Evolutionary conservation across 2,329 filamentous ascomycete species (phyloP), one percentile per base, ranked within the genome.

Genomic region (Pseudocercospora cruenta): DNA sequence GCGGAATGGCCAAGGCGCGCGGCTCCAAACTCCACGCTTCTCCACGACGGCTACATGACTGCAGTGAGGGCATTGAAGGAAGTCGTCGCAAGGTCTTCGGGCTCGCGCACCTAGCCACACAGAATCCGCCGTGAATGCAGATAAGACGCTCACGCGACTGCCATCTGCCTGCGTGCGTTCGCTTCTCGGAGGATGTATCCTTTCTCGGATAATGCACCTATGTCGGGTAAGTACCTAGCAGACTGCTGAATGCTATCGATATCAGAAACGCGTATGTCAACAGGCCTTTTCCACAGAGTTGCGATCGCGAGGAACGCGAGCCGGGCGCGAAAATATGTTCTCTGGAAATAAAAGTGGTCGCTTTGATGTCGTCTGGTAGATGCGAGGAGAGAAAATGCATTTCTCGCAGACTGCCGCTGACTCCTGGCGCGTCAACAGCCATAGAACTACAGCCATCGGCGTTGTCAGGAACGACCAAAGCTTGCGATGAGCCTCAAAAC

Each of bases 1-100:
- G 10, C 47, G 47, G 22, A 51, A 12, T 21, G 47, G 47, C 47
- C 47, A 51, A 51, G 47, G 47, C 47, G 22, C 47, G 47, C 47
- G 47, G 47, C 47, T 51, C 47, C 47, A 51, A 21, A 24, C 47
- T 51, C 47, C 9, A 54, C 24, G 49, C 49, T 54, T 54, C 49
- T 54, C 49, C 49, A 54, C 49, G 49, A 54, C 14, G 19, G 49
- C 49, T 16, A 24, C 49, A 16, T 28, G 22, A 26, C 49, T 24
- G 22, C 49, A 49, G 33, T 31, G 14, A 54, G 49, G 24, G 49
- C 49, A 54, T 54, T 31, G 49, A 16, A 54, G 49, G 49, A 24
- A 24, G 49, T 24, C 7, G 9, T 54, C 49, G 49, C 22, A 16
- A 21, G 2, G 49, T 6, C 19, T 26, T 26, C 21, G 49, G 47